Evolutionary conservation across 371 early-diverging fungal species (phyloP).

Genomic region (Rhizopus sp.): DNA sequence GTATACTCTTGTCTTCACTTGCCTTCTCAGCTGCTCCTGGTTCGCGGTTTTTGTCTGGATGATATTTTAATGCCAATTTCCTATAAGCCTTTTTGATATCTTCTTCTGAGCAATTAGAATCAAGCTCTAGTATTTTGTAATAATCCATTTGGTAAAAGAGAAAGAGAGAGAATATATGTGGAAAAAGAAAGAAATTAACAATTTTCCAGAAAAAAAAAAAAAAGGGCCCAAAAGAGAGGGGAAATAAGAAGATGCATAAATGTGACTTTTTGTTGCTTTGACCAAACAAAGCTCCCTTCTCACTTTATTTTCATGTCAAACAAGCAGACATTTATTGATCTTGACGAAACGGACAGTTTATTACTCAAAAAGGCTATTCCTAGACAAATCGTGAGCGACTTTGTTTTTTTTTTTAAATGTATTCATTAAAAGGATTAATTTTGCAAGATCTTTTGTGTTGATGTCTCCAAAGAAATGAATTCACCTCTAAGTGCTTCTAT

Average conservation of each 20-base stretch:
- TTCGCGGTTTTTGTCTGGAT: slow-evolving; percentile 79
- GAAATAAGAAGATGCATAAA: slow-evolving; percentile 19
- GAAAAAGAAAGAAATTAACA: no score
- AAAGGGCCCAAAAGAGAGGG: slow-evolving; percentile 31
- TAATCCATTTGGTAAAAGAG: slow-evolving; percentile 60
- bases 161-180: neutral
- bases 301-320: no score
- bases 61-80: slow-evolving; percentile 78
- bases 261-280: no score
- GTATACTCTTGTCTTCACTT: slow-evolving; percentile 73
- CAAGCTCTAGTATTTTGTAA: slow-evolving; percentile 89
- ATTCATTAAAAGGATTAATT: no score
- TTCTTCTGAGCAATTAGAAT: slow-evolving; percentile 69
- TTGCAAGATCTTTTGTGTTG: slow-evolving; percentile 17
- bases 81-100: slow-evolving; percentile 95
- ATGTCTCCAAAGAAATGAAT: slow-evolving; percentile 12
- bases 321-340: no score
- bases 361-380: no score
- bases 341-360: no score
- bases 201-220: no score
- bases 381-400: no score
- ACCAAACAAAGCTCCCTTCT: no score
- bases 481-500: neutral
- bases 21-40: slow-evolving; percentile 28
- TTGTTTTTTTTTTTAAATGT: no score